Evolutionary conservation across 352 stramenopile species (phyloP).

Genomic region (Pythium brachiatum): DNA sequence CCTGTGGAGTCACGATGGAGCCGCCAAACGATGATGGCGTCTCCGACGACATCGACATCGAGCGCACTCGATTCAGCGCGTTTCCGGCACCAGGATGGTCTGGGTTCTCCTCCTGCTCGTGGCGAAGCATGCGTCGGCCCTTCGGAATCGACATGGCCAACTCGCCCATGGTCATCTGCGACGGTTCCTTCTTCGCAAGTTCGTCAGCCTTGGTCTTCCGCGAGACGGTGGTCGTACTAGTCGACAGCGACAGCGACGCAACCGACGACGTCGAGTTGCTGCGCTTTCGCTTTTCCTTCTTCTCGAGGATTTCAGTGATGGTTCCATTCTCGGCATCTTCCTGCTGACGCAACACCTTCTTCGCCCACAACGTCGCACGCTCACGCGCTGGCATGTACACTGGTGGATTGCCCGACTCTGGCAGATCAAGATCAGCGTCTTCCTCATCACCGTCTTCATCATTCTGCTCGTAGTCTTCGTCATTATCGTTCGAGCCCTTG

Average conservation of each 20-base stretch:
- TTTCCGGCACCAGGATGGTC: constrained; percentile 32
- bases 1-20: constrained; percentile 70
- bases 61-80: constrained; percentile 50
- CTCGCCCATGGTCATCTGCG: constrained; percentile 85
- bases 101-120: constrained; percentile 57
- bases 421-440: constrained; percentile 46
- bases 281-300: constrained; percentile 46
- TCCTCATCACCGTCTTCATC: constrained; percentile 21
- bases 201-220: constrained; percentile 53
- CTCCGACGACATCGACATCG: constrained; percentile 62
- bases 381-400: constrained; percentile 72
- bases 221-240: constrained; percentile 17
- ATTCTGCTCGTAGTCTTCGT: constrained; percentile 19
- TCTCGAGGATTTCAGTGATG: constrained; percentile 28
- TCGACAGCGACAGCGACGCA: constrained; percentile 28
- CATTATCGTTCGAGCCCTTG: constrained; percentile 10
- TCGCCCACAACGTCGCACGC: constrained; percentile 70
- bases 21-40: constrained; percentile 52
- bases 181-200: constrained; percentile 65
- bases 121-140: constrained; percentile 46
- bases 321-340: constrained; percentile 33
- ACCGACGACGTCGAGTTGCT: constrained; percentile 58
- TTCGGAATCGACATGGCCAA: constrained; percentile 73
- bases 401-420: constrained; percentile 28
- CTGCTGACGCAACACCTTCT: constrained; percentile 51